Conservation (phyloP, 108 stramenopile genomes). For the Licmophora abbreviata region DNA sequence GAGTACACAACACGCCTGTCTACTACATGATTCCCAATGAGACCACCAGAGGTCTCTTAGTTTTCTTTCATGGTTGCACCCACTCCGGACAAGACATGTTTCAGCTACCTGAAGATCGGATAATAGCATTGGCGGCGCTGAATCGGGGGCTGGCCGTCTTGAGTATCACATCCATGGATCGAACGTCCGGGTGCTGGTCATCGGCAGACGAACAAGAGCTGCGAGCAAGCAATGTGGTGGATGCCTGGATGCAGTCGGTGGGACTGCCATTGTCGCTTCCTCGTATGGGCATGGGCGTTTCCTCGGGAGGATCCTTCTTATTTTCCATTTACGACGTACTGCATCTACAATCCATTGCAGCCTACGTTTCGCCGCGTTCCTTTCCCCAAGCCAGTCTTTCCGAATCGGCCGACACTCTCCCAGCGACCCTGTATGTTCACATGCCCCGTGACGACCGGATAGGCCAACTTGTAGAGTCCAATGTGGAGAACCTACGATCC, state of each 20-base stretch:
- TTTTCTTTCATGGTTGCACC: slow-evolving; percentile 24
- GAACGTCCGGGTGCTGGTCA: slow-evolving; percentile 20
- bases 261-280: slow-evolving; percentile 7
- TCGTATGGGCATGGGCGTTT: slow-evolving; percentile 15
- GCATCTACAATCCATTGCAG: slow-evolving; percentile 16
- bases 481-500: slow-evolving; percentile 8
- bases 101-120: slow-evolving; percentile 25
- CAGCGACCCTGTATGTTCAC: slow-evolving; percentile 15
- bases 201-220: slow-evolving; percentile 6
- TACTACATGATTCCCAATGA: too few relatives aligned
- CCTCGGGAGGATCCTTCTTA: slow-evolving; percentile 18
- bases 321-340: slow-evolving; percentile 10
- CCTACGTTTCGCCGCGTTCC: slow-evolving; percentile 11
- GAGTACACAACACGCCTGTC: too few relatives aligned
- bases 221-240: slow-evolving; percentile 6
- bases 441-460: slow-evolving; percentile 10
- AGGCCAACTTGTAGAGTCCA: slow-evolving; percentile 2
- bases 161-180: slow-evolving; percentile 5
- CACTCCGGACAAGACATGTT: slow-evolving; percentile 24
- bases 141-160: slow-evolving; percentile 21
- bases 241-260: slow-evolving; percentile 6
- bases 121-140: slow-evolving; percentile 14
- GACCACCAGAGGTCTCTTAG: slow-evolving; percentile 4
- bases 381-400: not conserved
- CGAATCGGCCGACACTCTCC: not conserved